These are phyloP conservation scores for Xylariaceae sp. DNA, from an alignment of 2,329 filamentous ascomycete genomes.

Conservation along the genomic window DNA sequence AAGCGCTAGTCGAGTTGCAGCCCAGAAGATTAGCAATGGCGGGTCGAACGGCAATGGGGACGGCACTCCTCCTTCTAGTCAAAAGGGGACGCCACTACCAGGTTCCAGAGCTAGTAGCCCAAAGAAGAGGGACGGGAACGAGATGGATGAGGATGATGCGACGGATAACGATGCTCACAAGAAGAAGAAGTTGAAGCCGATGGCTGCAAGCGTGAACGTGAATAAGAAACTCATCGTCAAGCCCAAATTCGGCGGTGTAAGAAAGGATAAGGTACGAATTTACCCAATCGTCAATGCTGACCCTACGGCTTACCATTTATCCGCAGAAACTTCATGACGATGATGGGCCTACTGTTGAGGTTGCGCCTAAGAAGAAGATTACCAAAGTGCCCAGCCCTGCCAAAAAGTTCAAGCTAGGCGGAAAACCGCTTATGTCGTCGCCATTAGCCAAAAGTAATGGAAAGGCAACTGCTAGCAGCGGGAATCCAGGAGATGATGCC, in stretches of 20 bases:
- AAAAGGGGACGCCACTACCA: conserved; percentile 57
- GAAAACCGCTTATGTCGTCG: conserved; percentile 47
- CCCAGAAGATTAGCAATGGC: conserved; percentile 60
- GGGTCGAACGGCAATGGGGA: conserved; percentile 44
- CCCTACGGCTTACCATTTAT: conserved; percentile 35
- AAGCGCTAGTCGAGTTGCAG: conserved; percentile 58
- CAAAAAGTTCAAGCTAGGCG: conserved; percentile 44
- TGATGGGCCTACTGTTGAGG: conserved; percentile 38
- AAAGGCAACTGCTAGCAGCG: conserved; percentile 32
- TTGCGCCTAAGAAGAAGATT: conserved; percentile 41
- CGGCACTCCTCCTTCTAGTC: conserved; percentile 57
- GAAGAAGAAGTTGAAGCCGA: conserved; percentile 56
- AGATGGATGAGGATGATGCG: conserved; percentile 51
- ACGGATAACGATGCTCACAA: conserved; percentile 49
- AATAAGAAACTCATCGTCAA: conserved; percentile 58
- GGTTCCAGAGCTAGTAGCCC: conserved; percentile 52
- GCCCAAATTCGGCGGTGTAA: conserved; percentile 42
- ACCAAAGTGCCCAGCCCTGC: conserved; percentile 41
- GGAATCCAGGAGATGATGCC: conserved; percentile 38
- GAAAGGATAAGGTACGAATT: conserved; percentile 55
- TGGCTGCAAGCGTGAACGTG: conserved; percentile 34
- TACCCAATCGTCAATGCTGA: conserved; percentile 49
- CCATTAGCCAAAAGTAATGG: conserved; percentile 48
- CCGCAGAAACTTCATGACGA: conserved; percentile 34
- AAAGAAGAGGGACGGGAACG: conserved; percentile 54